A percentile compares a stretch with the other conserved stretches of the same genome.
phyloP scores from a whole-genome alignment of 805 yeast genomes.

The Ogataea trehalophila region DNA sequence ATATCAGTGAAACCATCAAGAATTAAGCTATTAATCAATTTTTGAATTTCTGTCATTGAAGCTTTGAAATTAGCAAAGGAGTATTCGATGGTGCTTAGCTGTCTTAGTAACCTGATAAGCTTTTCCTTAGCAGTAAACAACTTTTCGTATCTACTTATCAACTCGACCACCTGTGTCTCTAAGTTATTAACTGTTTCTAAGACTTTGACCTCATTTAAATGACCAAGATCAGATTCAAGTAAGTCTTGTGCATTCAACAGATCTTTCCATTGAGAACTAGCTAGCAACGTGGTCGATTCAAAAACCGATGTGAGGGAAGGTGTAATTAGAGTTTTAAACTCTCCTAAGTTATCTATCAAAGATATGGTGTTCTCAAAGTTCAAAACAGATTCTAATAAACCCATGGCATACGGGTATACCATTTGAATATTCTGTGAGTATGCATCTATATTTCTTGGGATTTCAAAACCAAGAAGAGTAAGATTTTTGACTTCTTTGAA shows the following conservation, averaged over 20 bases:
- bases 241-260: slow-evolving; percentile 47
- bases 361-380: slow-evolving; percentile 28
- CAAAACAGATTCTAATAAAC: slow-evolving; percentile 46
- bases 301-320: slow-evolving; percentile 26
- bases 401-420: slow-evolving; percentile 53
- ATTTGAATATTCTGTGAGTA: slow-evolving; percentile 46
- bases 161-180: slow-evolving; percentile 26
- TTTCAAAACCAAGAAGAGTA: slow-evolving; percentile 42
- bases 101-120: slow-evolving; percentile 19
- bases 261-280: slow-evolving; percentile 48
- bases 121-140: slow-evolving; percentile 26
- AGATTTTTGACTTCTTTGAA: slow-evolving; percentile 53
- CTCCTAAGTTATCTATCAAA: slow-evolving; percentile 29
- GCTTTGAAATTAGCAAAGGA: slow-evolving; percentile 10
- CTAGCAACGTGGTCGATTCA: slow-evolving; percentile 30
- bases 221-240: slow-evolving; percentile 24
- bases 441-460: slow-evolving; percentile 49
- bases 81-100: slow-evolving; percentile 27
- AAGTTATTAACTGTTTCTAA: slow-evolving; percentile 29
- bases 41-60: slow-evolving; percentile 30
- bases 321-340: slow-evolving; percentile 37
- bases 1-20: slow-evolving; percentile 35
- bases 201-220: slow-evolving; percentile 25
- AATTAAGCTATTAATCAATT: slow-evolving; percentile 29
- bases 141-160: slow-evolving; percentile 29